Evolutionary conservation across 345 rosid species (phyloP), one percentile per base, ranked within the genome.

Genomic region (Aurinia saxatilis): DNA sequence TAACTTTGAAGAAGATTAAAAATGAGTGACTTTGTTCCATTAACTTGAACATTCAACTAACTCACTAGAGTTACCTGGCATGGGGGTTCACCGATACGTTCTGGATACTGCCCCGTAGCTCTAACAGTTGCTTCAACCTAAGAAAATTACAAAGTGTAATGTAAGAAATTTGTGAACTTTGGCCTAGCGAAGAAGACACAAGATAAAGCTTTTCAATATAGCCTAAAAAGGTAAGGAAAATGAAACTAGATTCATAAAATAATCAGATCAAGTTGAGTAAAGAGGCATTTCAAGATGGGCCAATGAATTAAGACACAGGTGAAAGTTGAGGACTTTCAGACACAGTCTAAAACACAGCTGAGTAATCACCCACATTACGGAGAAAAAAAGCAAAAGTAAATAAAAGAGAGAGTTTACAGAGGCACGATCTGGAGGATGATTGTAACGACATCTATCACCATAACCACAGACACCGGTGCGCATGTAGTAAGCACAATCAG

Each of bases 401-500:
- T n/a, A 9, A 57, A 31, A 21, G 11, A 27, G 65, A 21, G 19
- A 67, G 27, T 19, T 1, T 36, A 95, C 99, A 84, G 81, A 68
- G 29, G 86, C 84, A 39, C 97, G 96, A 79, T 95, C 84, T 15
- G 80, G 88, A 57, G 97, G 99, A 66, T 95, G 99, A 73, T 95
- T 95, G 84, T 79, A 90, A 62, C 95, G 95, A 77, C 99, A 95
- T 77, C 97, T 78, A 42, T 62, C 52, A 41, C 89, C 85, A 27
- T 77, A 95, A 30, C 91, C 95, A 66, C 99, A 95, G 56, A 72
- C 69, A 66, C 99, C 96, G 4, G 97, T 90, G 51, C 90, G 84
- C 95, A 95, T 82, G 74, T 90, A 95, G 76, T 82, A 88, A 10
- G 84, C 84, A 79, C 99, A 95, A 73, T 90, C 92, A 36, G 96